A percentile compares a stretch with the other conserved stretches of the same genome.
These are phyloP conservation scores for Magnolia changhungtana DNA, from an alignment of 164 flowering plant genomes.

Conservation along the genomic window DNA sequence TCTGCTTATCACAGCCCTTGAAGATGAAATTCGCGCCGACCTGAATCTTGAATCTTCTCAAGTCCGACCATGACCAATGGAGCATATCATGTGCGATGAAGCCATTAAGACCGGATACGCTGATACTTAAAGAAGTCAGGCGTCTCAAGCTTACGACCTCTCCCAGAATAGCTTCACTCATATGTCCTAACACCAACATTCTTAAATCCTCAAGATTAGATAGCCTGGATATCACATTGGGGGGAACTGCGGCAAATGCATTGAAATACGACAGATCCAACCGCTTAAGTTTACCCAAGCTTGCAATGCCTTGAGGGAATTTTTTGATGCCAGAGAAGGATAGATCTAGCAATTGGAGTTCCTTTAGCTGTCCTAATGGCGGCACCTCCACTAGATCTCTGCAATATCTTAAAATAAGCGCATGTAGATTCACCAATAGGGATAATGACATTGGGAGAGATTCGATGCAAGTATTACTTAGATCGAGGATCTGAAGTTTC, in stretches of 20 bases:
- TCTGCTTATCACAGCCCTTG: background rate
- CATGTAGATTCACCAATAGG: background rate
- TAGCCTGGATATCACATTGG: background rate
- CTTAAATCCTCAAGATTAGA: background rate
- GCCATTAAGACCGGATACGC: background rate
- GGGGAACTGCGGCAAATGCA: background rate
- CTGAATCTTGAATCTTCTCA: background rate
- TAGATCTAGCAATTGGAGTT: slow-evolving; percentile 8
- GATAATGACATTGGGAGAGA: background rate
- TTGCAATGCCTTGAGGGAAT: background rate
- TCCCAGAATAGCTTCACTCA: background rate
- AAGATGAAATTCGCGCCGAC: background rate
- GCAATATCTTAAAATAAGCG: background rate
- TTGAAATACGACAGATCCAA: background rate
- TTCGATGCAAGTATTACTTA: background rate
- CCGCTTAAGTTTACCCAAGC: slow-evolving; percentile 2
- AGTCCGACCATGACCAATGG: background rate
- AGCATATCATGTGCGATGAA: background rate
- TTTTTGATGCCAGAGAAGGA: background rate
- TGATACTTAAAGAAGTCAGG: background rate
- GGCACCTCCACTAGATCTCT: background rate
- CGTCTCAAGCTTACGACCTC: background rate
- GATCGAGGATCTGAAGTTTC: slow-evolving; percentile 4
- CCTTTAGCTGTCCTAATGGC: background rate
- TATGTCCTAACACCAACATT: background rate